Evolutionary conservation across 1,139 yeast genomes (phyloP).

Genomic region (Kodamaea sp.): DNA sequence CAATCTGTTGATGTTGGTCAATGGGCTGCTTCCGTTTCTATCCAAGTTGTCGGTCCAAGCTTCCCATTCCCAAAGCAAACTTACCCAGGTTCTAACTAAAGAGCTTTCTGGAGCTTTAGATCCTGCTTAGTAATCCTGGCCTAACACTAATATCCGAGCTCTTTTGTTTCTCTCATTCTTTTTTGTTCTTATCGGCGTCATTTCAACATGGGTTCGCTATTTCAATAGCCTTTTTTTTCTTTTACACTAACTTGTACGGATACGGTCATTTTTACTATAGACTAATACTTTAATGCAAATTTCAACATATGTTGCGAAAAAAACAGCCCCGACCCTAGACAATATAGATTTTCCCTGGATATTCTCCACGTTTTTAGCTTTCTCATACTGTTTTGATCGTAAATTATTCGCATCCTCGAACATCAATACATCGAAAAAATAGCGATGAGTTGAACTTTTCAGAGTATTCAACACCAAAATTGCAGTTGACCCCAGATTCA

Average conservation of each 20-base stretch:
- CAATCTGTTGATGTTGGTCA: conserved; percentile 83
- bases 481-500: not conserved
- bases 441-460: conserved; percentile 1
- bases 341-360: not conserved
- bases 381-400: no score
- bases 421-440: conserved; percentile 1
- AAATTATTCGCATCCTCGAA: conserved; percentile 1
- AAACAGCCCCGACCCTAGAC: not conserved
- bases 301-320: conserved; percentile 12
- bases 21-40: conserved; percentile 92
- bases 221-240: conserved; percentile 4
- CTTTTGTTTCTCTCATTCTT: conserved; percentile 1
- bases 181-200: conserved; percentile 10
- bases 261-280: conserved; percentile 5
- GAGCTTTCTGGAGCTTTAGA: not conserved
- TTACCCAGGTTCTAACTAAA: conserved; percentile 32
- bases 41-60: conserved; percentile 92
- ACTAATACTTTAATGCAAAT: conserved; percentile 8
- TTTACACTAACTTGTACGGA: conserved; percentile 5
- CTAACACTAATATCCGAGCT: conserved; percentile 1
- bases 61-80: conserved; percentile 82
- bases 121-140: conserved; percentile 12
- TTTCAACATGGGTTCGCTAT: conserved; percentile 14
- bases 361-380: no score
- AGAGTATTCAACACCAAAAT: no score